Conservation (phyloP, 2,329 filamentous ascomycete genomes). For the Trichoderma oligosporum region DNA sequence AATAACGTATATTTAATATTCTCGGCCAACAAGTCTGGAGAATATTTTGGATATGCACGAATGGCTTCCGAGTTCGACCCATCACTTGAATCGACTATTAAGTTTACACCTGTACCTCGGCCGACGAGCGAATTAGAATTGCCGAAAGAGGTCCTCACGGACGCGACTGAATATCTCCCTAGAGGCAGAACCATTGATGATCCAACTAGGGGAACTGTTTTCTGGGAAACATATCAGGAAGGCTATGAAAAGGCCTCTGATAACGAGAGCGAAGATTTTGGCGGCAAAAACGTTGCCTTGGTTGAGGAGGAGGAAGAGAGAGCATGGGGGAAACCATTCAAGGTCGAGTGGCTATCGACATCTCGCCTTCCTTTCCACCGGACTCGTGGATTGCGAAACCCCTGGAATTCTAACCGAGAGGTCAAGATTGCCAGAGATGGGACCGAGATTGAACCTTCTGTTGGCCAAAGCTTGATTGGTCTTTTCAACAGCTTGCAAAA, state of each 20-base stretch:
- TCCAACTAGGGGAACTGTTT: constrained; percentile 88
- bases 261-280: constrained; percentile 39
- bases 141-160: constrained; percentile 74
- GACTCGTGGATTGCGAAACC: constrained; percentile 81
- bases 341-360: constrained; percentile 85
- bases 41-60: constrained; percentile 91
- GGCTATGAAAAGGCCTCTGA: constrained; percentile 46
- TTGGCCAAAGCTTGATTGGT: constrained; percentile 71
- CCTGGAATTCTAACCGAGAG: constrained; percentile 92
- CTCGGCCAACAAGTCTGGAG: constrained; percentile 94
- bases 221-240: constrained; percentile 79
- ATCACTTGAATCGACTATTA: constrained; percentile 65
- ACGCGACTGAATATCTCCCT: constrained; percentile 72
- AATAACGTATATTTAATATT: constrained; percentile 91
- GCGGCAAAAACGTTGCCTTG: constrained; percentile 39
- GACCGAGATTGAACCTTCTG: constrained; percentile 81
- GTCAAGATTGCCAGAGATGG: constrained; percentile 95
- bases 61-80: constrained; percentile 84
- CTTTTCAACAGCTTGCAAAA: constrained; percentile 65
- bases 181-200: constrained; percentile 88
- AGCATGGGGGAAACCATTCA: constrained; percentile 87
- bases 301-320: constrained; percentile 47
- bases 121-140: constrained; percentile 59
- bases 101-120: constrained; percentile 65
- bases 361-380: constrained; percentile 81